phyloP scores from a whole-genome alignment of 768 basidiomycete species.

The Trametes villosa region DNA sequence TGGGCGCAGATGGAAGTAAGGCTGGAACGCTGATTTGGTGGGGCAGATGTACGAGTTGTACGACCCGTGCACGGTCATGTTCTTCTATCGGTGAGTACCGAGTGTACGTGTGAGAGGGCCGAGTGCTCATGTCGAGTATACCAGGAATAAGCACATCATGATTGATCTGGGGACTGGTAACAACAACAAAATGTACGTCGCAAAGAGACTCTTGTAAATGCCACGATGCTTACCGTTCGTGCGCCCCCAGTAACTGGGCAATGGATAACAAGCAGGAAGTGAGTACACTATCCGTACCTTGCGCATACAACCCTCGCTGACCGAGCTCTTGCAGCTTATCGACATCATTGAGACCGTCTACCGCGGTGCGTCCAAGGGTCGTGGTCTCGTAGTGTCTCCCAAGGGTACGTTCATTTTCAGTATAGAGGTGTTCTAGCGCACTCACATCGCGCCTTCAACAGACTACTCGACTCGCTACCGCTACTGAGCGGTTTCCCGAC shows the following conservation, averaged over 20 bases:
- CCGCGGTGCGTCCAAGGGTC: slow-evolving; percentile 95
- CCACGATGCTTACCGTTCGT: background rate
- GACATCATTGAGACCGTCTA: slow-evolving; percentile 99
- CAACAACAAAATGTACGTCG: slow-evolving; percentile 95
- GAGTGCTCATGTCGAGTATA: slow-evolving; percentile 14
- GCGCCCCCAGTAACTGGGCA: slow-evolving; percentile 83
- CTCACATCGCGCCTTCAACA: slow-evolving; percentile 31
- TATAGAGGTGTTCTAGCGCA: background rate
- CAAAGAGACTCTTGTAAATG: background rate
- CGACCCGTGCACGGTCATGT: slow-evolving; percentile 97
- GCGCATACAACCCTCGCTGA: background rate
- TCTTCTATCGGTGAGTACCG: slow-evolving; percentile 83
- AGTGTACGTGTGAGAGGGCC: background rate
- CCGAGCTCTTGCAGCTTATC: slow-evolving; percentile 64
- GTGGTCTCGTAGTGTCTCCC: slow-evolving; percentile 96
- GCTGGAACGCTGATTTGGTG: background rate
- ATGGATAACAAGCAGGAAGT: slow-evolving; percentile 99
- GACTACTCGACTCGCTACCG: slow-evolving; percentile 85
- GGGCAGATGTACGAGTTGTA: slow-evolving; percentile 95
- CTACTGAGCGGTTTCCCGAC: slow-evolving; percentile 46
- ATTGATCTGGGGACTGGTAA: slow-evolving; percentile 99
- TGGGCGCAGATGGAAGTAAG: background rate
- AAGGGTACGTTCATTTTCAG: slow-evolving; percentile 62
- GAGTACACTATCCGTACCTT: slow-evolving; percentile 23
- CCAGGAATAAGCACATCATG: slow-evolving; percentile 98